Base-by-base conservation (phyloP, 257 asterid species). In the Jacaranda copaia region DNA sequence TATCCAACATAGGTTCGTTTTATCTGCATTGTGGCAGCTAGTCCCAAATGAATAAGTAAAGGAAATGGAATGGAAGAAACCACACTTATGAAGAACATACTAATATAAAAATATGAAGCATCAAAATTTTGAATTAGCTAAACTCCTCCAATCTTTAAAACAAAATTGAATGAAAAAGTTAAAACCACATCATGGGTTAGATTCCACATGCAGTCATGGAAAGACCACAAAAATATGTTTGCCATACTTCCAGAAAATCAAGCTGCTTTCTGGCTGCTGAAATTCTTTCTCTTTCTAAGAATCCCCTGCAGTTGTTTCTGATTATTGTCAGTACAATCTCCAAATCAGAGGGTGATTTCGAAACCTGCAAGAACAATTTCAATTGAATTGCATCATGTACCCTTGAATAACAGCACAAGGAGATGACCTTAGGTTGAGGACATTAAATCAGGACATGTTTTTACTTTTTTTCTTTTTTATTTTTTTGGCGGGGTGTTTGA, bases 331-430 rank as follows among this genome's bases (percentile, higher is more conserved):
- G 84, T 86, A 89, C 86, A 43, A 88, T 85, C 87, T 95, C 99
- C 90, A 90, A 83, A 81, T 95, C 99, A 79, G 99, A 95, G 57
- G 99, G 98, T 56, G 97, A 74, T 83, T 88, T 95, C 14, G 98
- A 91, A 70, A 90, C 97, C 99, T 95, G 89, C 61, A 75, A 74
- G 75, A 40, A 58, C 18, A 81, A 75, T 8, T 53, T 49, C 69
- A 71, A 53, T 25, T 25, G 6, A 42, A 8, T 42, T 16, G 56
- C 10, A 51, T 20, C 10, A 38, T 70, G 9, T 45, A 68, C 65
- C 15, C 57, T 61, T 60, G 8, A 60, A 13, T 16, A 52, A 35
- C 56, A 25, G 18, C 20, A 53, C 36, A 46, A 51, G 61, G 7
- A 58, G 69, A 59, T 59, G 52, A 16, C 19, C 12, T 45, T 20